phyloP scores from a whole-genome alignment of 202 grass and related monocot genomes.

The Zizania palustris region DNA sequence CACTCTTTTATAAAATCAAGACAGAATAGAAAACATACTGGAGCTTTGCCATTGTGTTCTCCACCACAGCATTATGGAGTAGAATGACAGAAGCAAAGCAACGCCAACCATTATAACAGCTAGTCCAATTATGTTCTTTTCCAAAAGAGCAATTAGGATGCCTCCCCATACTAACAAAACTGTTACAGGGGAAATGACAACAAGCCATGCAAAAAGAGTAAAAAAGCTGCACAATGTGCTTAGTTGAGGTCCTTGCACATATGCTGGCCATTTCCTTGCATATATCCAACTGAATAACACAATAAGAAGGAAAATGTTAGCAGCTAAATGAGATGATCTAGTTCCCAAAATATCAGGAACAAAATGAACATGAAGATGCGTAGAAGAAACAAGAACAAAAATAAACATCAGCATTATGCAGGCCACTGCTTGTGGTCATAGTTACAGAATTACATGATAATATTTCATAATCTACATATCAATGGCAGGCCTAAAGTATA shows the following conservation, averaged over 20 bases:
- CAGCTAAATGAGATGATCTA: constrained; percentile 3
- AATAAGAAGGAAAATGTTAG: constrained; percentile 40
- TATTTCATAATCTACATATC: constrained; percentile 28
- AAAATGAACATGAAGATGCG: constrained; percentile 21
- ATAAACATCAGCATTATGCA: constrained; percentile 20
- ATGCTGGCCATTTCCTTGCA: constrained; percentile 98
- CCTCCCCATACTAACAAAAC: constrained; percentile 77
- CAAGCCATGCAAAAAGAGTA: constrained; percentile 74
- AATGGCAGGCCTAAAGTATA: constrained; percentile 6
- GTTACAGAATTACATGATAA: background rate
- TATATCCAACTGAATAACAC: constrained; percentile 92
- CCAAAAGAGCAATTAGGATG: constrained; percentile 84
- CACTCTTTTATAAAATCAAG: constrained; percentile 24
- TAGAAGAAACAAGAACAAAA: constrained; percentile 9
- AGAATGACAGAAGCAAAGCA: constrained; percentile 94
- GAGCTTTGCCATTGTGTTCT: constrained; percentile 99
- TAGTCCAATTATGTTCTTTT: constrained; percentile 90
- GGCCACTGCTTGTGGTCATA: constrained; percentile 4
- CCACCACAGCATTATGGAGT: constrained; percentile 99
- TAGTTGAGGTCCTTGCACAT: constrained; percentile 79
- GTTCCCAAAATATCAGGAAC: constrained; percentile 9
- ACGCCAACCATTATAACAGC: constrained; percentile 93
- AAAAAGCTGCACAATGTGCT: constrained; percentile 71
- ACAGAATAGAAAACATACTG: constrained; percentile 63
- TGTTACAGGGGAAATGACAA: constrained; percentile 78